Percentiles rank a stretch among this genome's conserved stretches.
phyloP scores from a whole-genome alignment of 2,329 filamentous ascomycete genomes.

The Tolypocladium tundrense region DNA sequence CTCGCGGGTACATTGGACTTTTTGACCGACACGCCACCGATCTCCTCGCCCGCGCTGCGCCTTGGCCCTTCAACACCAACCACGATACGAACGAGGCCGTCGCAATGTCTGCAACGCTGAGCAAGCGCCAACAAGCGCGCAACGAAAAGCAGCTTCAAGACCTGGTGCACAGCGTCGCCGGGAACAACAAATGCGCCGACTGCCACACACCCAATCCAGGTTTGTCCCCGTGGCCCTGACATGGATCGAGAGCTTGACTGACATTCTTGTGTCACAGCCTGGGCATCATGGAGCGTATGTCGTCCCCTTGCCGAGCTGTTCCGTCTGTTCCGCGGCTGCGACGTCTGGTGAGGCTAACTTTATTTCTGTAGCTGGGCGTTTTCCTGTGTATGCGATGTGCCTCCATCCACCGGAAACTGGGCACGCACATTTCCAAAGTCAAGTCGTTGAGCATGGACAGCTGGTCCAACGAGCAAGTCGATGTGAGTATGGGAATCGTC shows the following conservation, averaged over 20 bases:
- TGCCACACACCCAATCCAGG: constrained; percentile 87
- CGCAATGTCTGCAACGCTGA: constrained; percentile 63
- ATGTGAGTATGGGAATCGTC: constrained; percentile 47
- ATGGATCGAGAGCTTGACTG: neutral
- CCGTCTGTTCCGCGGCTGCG: neutral
- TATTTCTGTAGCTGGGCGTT: constrained; percentile 62
- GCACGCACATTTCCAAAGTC: constrained; percentile 96
- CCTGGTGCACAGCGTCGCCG: constrained; percentile 69
- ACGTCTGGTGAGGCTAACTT: constrained; percentile 2
- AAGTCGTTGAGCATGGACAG: constrained; percentile 98
- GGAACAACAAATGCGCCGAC: constrained; percentile 91
- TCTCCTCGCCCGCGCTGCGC: neutral
- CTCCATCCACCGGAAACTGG: constrained; percentile 87
- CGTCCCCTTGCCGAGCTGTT: constrained; percentile 11
- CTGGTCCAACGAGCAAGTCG: constrained; percentile 92
- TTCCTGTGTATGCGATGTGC: constrained; percentile 98
- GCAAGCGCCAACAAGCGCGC: constrained; percentile 95
- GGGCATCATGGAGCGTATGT: constrained; percentile 92
- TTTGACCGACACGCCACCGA: neutral
- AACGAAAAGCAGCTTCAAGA: constrained; percentile 91
- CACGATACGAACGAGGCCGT: neutral
- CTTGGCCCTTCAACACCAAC: neutral
- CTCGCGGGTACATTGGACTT: neutral
- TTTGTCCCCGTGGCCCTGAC: constrained; percentile 30
- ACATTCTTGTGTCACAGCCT: constrained; percentile 44